Base-by-base conservation (phyloP, 768 basidiomycete species). In the Trichaptum fuscoviolaceum region DNA sequence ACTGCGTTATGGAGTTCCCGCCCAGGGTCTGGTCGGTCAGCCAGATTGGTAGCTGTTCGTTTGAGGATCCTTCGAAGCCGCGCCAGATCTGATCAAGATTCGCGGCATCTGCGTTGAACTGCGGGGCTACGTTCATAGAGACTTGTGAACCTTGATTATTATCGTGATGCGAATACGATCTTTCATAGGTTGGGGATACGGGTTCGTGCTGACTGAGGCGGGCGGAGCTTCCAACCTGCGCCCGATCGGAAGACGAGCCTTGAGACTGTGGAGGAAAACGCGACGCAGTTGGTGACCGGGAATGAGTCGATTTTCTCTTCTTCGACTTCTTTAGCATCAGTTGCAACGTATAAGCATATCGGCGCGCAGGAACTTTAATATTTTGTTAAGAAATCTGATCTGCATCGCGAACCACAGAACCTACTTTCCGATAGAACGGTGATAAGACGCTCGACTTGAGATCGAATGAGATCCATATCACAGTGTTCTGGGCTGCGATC, bases 281-380 rank as follows among this genome's bases (percentile, higher is more conserved):
- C 7, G 83, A 69, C 17, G 82, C 73, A 69, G 84, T 83, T 0
- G 89, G 89, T 20, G 90, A 91, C 20, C 84, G 84, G 17, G 88
- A 84, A 20, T 78, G 75, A 35, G 87, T 86, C 15, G 81, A 59
- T 64, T 77, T 86, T 66, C 90, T 84, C 67, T 86, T 89, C 75
- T 85, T 84, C 35, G 86, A 85, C 66, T 89, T 82, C 77, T 93
- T 93, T 64, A 97, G 75, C 90, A 96, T 96, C 57, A 96, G 79
- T 69, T 93, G 91, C 23, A 98, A 81, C 5, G 94, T 96, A 42
- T 94, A 77, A 9, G 95, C 95, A 71, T 97, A 98, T 64, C 95
- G 88, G 72, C 93, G 93, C 15, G 94, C 96, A 25, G 95, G 95
- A 67, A 96, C 95, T 95, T 72, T 6, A 63, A 27, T 10, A 35